Conservation (phyloP, 805 yeast species). For the Diddensiella santjacobensis region DNA sequence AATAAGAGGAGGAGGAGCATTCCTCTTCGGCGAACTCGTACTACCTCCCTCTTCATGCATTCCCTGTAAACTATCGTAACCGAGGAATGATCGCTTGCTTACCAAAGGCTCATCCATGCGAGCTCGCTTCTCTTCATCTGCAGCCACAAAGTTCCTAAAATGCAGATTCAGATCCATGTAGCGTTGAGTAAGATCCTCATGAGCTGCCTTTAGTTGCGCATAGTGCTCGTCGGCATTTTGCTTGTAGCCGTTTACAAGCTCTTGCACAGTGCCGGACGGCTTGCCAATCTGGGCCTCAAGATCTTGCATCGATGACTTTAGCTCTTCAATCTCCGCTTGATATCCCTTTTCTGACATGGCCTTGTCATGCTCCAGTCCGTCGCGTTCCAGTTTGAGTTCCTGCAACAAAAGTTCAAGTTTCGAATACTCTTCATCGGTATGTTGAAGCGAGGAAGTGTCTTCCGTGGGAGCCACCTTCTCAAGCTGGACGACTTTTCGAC, state of each 20-base stretch:
- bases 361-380: constrained; percentile 16
- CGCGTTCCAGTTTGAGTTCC: constrained; percentile 9
- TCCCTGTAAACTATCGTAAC: constrained; percentile 8
- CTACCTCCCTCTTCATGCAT: not conserved
- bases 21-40: not conserved
- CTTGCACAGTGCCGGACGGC: constrained; percentile 13
- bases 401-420: constrained; percentile 5
- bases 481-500: not conserved
- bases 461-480: not conserved
- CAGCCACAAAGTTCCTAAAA: constrained; percentile 22
- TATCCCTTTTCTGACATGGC: constrained; percentile 11
- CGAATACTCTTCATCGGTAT: not conserved
- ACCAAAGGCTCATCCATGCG: constrained; percentile 13
- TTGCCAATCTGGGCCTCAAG: constrained; percentile 12
- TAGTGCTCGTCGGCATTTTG: constrained; percentile 19
- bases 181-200: constrained; percentile 28
- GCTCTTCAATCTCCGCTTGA: constrained; percentile 15
- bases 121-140: constrained; percentile 27
- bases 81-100: constrained; percentile 14
- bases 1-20: not conserved
- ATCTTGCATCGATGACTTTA: constrained; percentile 17
- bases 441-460: not conserved
- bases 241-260: constrained; percentile 20
- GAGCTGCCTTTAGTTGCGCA: constrained; percentile 24
- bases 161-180: constrained; percentile 28